Base-by-base conservation (phyloP, 306 rosid species). In the Astragalus glycyphyllos region DNA sequence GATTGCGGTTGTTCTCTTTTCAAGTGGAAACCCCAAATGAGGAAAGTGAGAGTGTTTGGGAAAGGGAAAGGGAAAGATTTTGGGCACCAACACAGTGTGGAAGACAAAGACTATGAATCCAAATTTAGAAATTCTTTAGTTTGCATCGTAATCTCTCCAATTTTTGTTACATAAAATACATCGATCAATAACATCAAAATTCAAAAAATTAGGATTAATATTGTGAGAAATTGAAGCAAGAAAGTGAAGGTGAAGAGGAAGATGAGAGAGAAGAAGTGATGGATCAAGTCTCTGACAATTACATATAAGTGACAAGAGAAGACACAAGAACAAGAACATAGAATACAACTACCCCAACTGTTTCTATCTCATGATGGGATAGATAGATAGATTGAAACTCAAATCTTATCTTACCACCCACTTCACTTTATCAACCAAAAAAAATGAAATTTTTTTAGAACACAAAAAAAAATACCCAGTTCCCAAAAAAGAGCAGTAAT, bases 31-130 rank as follows among this genome's bases (percentile, higher is more conserved):
- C 77, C 16, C 86, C 88, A 87, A 84, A 87, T 81, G 89, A 73
- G 93, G 94, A 85, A 92, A 92, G 93, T 87, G 75, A 71, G 62
- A 78, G 86, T 79, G 84, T 74, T 74, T 56, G 75, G 54, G 86
- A 80, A 26, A 70, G 75, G 54, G 86, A 80, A 70, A 69, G 40
- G 40, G 51, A 79, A 31, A 57, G 49, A 69, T 82, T 57, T 76
- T 46, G 60, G 20, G 79, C 47, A 77, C 73, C 31, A 26, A 68
- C 45, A 78, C 83, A 75, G 88, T 86, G 86, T 86, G 55, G 83
- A 71, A 86, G 86, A 79, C 88, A 86, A 79, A 79, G 90, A 83
- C 82, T 61, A 14, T 66, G 16, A 75, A 67, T 61, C 91, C 73
- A 84, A 77, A 82, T 84, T 79, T 82, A 87, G 93, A 78, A 84